These are phyloP conservation scores for Blastomyces percursus DNA, from an alignment of 2,329 filamentous ascomycete genomes.

Conservation along the genomic window DNA sequence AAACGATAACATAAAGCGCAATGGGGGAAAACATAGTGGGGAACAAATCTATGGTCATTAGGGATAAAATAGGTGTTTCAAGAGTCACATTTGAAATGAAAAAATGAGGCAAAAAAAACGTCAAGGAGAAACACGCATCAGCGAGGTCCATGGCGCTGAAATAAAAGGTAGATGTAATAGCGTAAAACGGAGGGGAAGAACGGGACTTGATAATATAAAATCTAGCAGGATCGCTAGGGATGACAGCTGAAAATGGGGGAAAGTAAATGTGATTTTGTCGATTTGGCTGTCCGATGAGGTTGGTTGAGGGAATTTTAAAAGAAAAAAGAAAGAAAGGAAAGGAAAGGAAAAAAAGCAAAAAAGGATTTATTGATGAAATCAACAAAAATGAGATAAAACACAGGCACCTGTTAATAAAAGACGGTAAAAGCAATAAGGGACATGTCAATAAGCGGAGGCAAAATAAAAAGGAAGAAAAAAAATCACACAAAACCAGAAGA, in stretches of 20 bases:
- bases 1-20: background rate
- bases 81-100: background rate
- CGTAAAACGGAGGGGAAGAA: background rate
- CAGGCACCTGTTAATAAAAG: background rate
- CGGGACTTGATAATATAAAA: background rate
- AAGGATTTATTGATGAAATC: too few species aligned
- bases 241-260: background rate
- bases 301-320: too few species aligned
- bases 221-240: background rate
- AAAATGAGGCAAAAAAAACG: background rate
- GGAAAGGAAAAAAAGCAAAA: too few species aligned
- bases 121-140: background rate
- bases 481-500: background rate
- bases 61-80: background rate
- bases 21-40: background rate
- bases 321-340: too few species aligned
- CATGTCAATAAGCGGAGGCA: too few species aligned
- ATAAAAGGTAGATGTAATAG: background rate
- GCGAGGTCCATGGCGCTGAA: background rate
- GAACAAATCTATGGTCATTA: conserved; percentile 1
- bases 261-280: background rate
- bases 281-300: too few species aligned
- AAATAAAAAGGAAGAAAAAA: background rate
- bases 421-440: too few species aligned
- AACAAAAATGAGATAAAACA: background rate